A percentile compares a stretch with the other conserved stretches of the same genome.
Conservation (phyloP, 805 yeast genomes). For the Diddensiella transvaalensis region DNA sequence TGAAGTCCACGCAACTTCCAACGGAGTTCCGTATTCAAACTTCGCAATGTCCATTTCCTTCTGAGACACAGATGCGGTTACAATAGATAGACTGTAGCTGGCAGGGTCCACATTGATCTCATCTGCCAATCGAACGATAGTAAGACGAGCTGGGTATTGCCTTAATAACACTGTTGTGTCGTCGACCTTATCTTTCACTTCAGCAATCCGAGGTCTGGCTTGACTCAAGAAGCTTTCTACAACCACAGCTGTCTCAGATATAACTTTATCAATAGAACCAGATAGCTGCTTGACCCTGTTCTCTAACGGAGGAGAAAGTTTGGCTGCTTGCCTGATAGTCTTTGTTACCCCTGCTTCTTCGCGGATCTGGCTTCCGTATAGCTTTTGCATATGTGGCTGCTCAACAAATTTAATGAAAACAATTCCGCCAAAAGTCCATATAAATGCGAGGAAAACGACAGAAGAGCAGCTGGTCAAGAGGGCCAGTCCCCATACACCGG, state of each 20-base stretch:
- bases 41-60: conserved; percentile 8
- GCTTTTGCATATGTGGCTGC: conserved; percentile 69
- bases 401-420: conserved; percentile 70
- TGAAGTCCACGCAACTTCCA: conserved; percentile 52
- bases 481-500: conserved; percentile 74
- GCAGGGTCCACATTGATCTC: conserved; percentile 27
- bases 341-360: conserved; percentile 48
- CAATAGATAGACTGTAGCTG: conserved; percentile 22
- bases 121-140: conserved; percentile 30
- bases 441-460: conserved; percentile 49
- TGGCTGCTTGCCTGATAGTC: conserved; percentile 32
- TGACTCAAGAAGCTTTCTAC: conserved; percentile 43
- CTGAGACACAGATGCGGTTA: conserved; percentile 3
- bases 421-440: conserved; percentile 67
- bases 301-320: conserved; percentile 29
- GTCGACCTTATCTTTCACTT: conserved; percentile 27
- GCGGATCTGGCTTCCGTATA: conserved; percentile 62
- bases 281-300: conserved; percentile 23
- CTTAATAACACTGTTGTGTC: conserved; percentile 36
- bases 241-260: conserved; percentile 39
- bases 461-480: conserved; percentile 50
- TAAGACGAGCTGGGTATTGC: conserved; percentile 35
- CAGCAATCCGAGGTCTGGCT: conserved; percentile 32
- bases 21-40: conserved; percentile 44
- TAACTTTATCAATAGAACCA: conserved; percentile 39